Conservation (phyloP, 306 rosid genomes). For the Prunus persica region DNA sequence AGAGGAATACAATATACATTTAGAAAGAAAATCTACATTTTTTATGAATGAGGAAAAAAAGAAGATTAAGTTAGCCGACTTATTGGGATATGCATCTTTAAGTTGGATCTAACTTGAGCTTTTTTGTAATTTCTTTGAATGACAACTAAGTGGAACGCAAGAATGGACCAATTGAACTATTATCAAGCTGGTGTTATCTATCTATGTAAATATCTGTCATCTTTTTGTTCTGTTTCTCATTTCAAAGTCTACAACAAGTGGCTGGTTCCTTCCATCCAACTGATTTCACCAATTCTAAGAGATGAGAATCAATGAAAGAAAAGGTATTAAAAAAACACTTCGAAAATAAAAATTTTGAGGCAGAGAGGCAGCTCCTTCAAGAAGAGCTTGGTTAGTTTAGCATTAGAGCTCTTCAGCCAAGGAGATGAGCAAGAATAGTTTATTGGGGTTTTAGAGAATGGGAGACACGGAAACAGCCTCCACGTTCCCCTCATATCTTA, state of each 20-base stretch:
- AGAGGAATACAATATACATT: background rate
- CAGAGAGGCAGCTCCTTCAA: conserved; percentile 57
- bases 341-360: background rate
- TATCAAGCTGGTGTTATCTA: background rate
- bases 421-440: conserved; percentile 57
- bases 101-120: conserved; percentile 5
- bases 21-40: background rate
- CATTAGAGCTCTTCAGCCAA: conserved; percentile 86
- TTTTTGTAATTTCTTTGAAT: background rate
- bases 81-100: background rate
- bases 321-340: background rate
- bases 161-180: background rate
- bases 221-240: background rate
- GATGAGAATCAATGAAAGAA: conserved; percentile 40
- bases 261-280: conserved; percentile 11
- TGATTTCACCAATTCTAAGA: conserved; percentile 38
- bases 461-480: conserved; percentile 99
- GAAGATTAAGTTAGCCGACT: conserved; percentile 20
- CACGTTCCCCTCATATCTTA: conserved; percentile 80
- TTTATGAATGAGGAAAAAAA: background rate
- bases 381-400: conserved; percentile 57
- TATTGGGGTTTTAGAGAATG: conserved; percentile 42
- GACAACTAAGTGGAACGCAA: conserved; percentile 2
- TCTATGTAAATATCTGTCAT: background rate
- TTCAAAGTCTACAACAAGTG: conserved; percentile 47